Evolutionary conservation across 768 basidiomycete genomes (phyloP), one percentile per base, ranked within the genome.

Genomic region (Rhizopogon rudus): DNA sequence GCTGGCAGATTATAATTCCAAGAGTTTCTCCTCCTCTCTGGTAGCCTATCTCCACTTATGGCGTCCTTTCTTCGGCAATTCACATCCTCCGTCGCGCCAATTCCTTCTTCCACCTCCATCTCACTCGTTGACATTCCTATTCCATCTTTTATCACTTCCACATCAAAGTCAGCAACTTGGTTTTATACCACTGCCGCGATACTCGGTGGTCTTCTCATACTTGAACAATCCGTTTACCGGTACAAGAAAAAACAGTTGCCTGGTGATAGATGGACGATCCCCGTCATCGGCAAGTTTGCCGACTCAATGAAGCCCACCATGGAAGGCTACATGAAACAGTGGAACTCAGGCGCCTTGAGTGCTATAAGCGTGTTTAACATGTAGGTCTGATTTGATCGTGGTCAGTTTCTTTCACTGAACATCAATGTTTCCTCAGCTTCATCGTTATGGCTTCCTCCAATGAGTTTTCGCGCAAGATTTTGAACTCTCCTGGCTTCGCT

Each of bases 381-480:
- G 97, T 92, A 58, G 62, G 87, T 73, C 35, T 16, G 25, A 37
- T 40, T 13, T 42, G 31, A 25, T 25, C 25, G 4, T 25, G 25
- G 25, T 4, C 53, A 22, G 51, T 31, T 37, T 7, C 8, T 31
- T 31, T 31, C 9, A 31, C 6, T 31, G 31, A 31, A 31, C 31
- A 31, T 17, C 22, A 59, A 39, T 14, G 40, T 48, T 10, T 13
- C 54, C n/a, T 35, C 67, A 99, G 97, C 63, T 98, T 98, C 72
- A 98, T 99, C 66, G 97, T 99, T 65, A 95, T 98, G 84, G 93
- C 94, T 22, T 91, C 96, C 7, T 87, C 91, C 3, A 98, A 93
- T 64, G 88, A 96, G 61, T 93, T 84, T 71, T 77, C 95, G 10
- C 88, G 96, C 65, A 98, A 96, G 73, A 95, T 98, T 62, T 77